Base-by-base conservation (phyloP, 192 early-diverging fungal genomes). In the Funneliformis geosporum region DNA sequence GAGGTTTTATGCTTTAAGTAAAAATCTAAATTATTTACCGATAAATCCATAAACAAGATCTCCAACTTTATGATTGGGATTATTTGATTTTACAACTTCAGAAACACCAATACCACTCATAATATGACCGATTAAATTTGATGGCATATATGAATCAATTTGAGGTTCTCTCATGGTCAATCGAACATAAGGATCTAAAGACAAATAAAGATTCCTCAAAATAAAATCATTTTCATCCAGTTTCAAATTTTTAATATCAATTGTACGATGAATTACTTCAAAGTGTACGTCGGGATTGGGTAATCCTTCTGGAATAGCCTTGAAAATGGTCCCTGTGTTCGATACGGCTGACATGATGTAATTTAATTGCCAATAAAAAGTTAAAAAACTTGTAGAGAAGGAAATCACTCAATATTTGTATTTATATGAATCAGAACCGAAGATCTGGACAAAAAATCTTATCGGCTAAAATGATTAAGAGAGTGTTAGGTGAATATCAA, bases 161-260 rank as follows among this genome's bases (percentile, higher is more conserved):
- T n/a, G n/a, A n/a, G n/a, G n/a, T n/a, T n/a, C n/a, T n/a, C n/a
- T n/a, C n/a, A 82, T 47, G 6, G 25, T 6, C 38, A 83, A 78
- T 64, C 88, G 86, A 89, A 91, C 89, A 83, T 95, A 95, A 8
- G 92, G 94, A 83, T 95, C 93, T 12, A 94, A 80, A 14, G 93
- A 94, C 28, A 95, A 79, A 62, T 85, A 90, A 18, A 90, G 84
- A 55, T 86, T 87, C 42, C 92, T 91, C 2, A 94, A 72, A 40
- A 93, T 47, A 62, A 86, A 69, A 14, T 89, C 83, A n/a, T 80
- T 83, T 6, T 89, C 85, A 25, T 81, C 75, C 8, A 91, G 61
- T 0, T 83, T 76, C 62, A 83, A 60, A 23, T 84, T 80, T 14
- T 84, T 83, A 14, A 86, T 60, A 80, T 87, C 81, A 66, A 89